phyloP scores from a whole-genome alignment of 148 eudicot genomes.

The Rhododendron simsii region DNA sequence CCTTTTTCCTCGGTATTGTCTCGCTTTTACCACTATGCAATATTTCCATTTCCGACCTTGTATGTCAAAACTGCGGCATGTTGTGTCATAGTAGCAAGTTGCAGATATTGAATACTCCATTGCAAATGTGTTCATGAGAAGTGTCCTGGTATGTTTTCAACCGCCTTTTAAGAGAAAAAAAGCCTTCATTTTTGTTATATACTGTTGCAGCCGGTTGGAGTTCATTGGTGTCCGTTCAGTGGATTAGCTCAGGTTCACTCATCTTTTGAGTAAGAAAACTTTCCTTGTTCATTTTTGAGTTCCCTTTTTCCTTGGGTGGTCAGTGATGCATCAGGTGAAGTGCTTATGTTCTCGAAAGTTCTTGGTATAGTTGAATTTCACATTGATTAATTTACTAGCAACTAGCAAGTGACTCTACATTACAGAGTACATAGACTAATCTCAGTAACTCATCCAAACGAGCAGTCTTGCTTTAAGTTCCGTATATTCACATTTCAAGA shows the following conservation, averaged over 20 bases:
- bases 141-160: neutral
- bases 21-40: neutral
- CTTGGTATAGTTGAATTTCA: neutral
- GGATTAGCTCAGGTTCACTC: constrained; percentile 21
- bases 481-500: neutral
- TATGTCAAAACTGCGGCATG: neutral
- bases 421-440: neutral
- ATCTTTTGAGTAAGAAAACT: constrained; percentile 26
- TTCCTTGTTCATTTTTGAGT: neutral
- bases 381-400: neutral
- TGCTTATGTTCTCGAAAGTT: neutral
- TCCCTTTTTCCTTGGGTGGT: neutral
- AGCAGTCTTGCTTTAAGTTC: neutral
- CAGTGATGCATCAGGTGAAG: neutral
- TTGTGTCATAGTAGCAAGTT: neutral
- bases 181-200: neutral
- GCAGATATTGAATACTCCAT: neutral
- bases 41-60: neutral
- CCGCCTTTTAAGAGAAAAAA: neutral
- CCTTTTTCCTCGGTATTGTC: neutral
- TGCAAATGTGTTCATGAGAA: neutral
- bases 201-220: constrained; percentile 26
- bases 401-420: neutral
- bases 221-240: constrained; percentile 32
- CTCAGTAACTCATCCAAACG: neutral